These are phyloP conservation scores for Pichia membranifaciens DNA, from an alignment of 805 yeast species.

Conservation along the genomic window DNA sequence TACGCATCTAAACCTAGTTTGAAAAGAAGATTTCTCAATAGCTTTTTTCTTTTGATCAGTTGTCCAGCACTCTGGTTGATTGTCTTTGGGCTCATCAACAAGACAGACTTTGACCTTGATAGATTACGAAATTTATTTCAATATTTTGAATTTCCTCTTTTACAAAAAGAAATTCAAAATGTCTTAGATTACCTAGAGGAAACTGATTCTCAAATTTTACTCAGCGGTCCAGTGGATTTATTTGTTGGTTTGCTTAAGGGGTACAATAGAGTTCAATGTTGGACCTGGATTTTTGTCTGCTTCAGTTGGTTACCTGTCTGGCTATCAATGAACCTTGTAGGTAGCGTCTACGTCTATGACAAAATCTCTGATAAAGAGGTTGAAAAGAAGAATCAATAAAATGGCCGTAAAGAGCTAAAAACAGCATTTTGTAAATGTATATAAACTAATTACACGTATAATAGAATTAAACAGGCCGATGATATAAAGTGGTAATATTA, in stretches of 20 bases:
- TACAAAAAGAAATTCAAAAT: slow-evolving; percentile 17
- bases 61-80: slow-evolving; percentile 29
- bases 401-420: too few species aligned
- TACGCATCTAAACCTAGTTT: slow-evolving; percentile 22
- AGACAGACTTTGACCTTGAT: slow-evolving; percentile 25
- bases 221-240: slow-evolving; percentile 35
- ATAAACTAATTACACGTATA: too few species aligned
- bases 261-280: slow-evolving; percentile 65
- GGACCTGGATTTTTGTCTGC: slow-evolving; percentile 77
- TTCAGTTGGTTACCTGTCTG: slow-evolving; percentile 84
- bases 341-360: slow-evolving; percentile 20
- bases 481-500: too few species aligned
- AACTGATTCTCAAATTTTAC: slow-evolving; percentile 7
- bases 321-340: slow-evolving; percentile 35
- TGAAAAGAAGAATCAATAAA: slow-evolving; percentile 12
- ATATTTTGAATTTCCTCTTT: slow-evolving; percentile 20
- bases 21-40: slow-evolving; percentile 14
- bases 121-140: slow-evolving; percentile 28
- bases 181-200: slow-evolving; percentile 16
- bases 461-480: too few species aligned
- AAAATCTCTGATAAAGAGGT: slow-evolving; percentile 11
- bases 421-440: too few species aligned
- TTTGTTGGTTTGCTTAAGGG: slow-evolving; percentile 52
- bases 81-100: slow-evolving; percentile 23
- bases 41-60: slow-evolving; percentile 25